Base-by-base conservation (phyloP, 148 eudicot genomes). In the Fagopyrum homotropicum region DNA sequence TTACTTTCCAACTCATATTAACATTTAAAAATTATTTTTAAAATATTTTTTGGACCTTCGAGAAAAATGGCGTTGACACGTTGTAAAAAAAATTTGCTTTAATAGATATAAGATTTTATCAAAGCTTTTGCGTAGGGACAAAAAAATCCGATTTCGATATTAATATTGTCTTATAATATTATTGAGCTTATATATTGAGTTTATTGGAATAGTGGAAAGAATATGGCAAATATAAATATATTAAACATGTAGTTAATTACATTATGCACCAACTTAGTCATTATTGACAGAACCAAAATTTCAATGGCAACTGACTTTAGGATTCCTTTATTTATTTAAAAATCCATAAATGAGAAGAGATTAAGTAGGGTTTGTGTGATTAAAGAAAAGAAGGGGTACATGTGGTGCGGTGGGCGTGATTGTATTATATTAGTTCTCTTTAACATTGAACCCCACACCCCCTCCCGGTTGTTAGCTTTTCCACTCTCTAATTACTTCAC, bases 371-470 rank as follows among this genome's bases (percentile, higher is more conserved):
- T 66, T 66, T 66, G 47, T 66, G 47, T 66, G 15, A 46, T 66
- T 63, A 7, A 66, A 66, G 17, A 14, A 14, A 66, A 66, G 9
- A 5, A 66, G 71, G 50, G 71, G 71, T 66, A 47, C 46, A 66
- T 66, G 47, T 66, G 30, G 71, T 66, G 71, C 71, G 45, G 47
- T 66, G 71, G 71, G 47, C 71, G 71, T 66, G 71, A 66, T 9
- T 66, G 71, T 66, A 40, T 40, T 66, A 8, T 11, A 66, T 66
- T 35, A 66, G 11, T 66, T 66, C 71, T 66, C 71, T 66, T 57
- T 57, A 57, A 35, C 26, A 17, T 57, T 17, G 30, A 8, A 9
- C 45, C n/a, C 71, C 5, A 45, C 45, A 64, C 43, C 22, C 63
- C 59, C 22, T 54, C n/a, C 22, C 59, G 40, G 40, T 54, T 54